Base-by-base conservation (phyloP, 2,329 filamentous ascomycete genomes). In the Cercospora brassicicola region DNA sequence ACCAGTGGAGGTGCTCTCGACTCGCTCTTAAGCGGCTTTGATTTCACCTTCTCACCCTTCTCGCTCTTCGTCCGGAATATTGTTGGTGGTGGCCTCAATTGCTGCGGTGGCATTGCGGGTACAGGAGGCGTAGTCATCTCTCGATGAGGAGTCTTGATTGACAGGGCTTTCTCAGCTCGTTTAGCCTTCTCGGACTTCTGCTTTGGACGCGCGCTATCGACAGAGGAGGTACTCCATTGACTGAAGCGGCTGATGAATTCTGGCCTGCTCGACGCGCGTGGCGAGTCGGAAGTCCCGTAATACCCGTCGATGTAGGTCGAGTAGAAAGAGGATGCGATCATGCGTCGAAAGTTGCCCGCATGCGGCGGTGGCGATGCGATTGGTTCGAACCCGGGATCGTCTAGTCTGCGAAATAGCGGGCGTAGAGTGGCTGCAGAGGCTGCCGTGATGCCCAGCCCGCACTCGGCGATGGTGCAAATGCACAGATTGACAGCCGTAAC, bases 391-490 rank as follows among this genome's bases (percentile, higher is more conserved):
- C 10, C 30, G 18, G 33, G 62, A 15, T 73, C 65, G 30, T 73
- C 66, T 36, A 71, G 73, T 28, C 66, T 67, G 36, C 68, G 65
- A 62, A 78, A 76, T 7, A 80, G 67, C 2, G 79, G 77, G 18
- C 77, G 73, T 30, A 79, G 66, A 0, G 78, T 76, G 6, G 77
- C 75, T 9, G 78, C 66, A 2, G 76, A 77, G 4, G 77, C 75
- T 20, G 78, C 78, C 11, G 73, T 73, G 10, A 79, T 76, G 20
- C 76, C 77, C 6, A 80, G 68, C n/a, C 78, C 78, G n/a, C 73
- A 73, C 66, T 81, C 79, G 39, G 76, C 67, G 33, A 74, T 75
- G 9, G 75, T 76, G 74, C 76, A 77, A 15, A 78, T 73, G 31
- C 73, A 74, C 15, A 78, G 69, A 42, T 72, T 66, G 36, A 73